These are phyloP conservation scores for Citrus inodora DNA, from an alignment of 345 rosid species.

Conservation along the genomic window DNA sequence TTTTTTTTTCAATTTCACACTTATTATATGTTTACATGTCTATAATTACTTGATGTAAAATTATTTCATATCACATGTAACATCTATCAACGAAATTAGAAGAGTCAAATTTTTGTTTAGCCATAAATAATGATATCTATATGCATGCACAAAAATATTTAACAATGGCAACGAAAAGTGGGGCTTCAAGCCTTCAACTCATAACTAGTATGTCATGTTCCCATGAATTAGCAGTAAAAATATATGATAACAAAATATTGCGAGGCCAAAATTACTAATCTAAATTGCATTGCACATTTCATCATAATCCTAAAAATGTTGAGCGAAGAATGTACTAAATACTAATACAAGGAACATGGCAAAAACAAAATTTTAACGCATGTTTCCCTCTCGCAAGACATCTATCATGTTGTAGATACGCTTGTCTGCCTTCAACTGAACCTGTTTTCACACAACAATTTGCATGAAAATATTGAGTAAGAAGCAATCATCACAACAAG, in stretches of 20 bases:
- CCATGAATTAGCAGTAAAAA: background rate
- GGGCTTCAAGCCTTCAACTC: no score
- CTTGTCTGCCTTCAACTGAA: conserved; percentile 64
- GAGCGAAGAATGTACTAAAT: background rate
- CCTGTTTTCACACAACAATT: conserved; percentile 29
- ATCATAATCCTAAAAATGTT: background rate
- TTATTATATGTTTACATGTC: background rate
- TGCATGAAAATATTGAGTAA: background rate
- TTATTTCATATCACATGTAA: background rate
- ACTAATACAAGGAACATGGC: background rate
- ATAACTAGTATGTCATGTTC: background rate
- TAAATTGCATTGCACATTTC: background rate
- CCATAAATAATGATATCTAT: background rate
- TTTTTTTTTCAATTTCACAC: background rate
- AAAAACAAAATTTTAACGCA: conserved; percentile 38
- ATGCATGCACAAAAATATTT: background rate
- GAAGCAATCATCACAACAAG: background rate
- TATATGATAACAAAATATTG: background rate
- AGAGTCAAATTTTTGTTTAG: background rate
- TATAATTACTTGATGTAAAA: no score
- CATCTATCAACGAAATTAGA: background rate
- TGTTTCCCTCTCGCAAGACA: conserved; percentile 71
- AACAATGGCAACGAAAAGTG: no score
- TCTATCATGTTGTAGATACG: conserved; percentile 82
- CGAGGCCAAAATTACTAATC: background rate